Conservation (phyloP, 176 grass and related monocot species). For the Melocanna baccifera region DNA sequence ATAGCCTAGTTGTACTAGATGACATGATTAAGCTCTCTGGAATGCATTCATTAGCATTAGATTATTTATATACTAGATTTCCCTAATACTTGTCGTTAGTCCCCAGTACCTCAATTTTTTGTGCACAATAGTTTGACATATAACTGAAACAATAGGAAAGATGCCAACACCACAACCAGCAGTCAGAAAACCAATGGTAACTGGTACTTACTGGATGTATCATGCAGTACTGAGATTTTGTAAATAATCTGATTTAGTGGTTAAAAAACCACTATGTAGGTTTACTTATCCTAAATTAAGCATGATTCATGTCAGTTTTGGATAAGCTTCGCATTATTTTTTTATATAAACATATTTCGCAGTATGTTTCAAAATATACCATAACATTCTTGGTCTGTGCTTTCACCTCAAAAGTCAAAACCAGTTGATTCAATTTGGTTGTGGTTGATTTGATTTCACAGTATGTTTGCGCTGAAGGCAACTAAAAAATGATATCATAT, state of each 20-base stretch:
- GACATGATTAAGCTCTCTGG: slow-evolving; percentile 23
- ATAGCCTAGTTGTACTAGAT: not conserved
- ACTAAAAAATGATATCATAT: not conserved
- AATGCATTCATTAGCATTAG: not conserved
- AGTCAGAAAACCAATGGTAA: slow-evolving; percentile 2
- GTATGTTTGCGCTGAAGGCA: not conserved
- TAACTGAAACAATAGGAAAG: not conserved
- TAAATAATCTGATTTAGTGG: not conserved
- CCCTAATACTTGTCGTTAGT: not conserved
- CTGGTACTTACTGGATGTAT: not conserved
- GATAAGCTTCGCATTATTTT: not conserved
- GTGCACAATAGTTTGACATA: not conserved
- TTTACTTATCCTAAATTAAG: not conserved
- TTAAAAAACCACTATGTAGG: not conserved
- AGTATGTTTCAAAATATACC: not conserved
- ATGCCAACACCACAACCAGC: not conserved
- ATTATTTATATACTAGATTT: slow-evolving; percentile 1
- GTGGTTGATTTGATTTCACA: not conserved
- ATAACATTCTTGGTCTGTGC: not conserved
- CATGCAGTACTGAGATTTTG: not conserved
- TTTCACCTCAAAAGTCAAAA: not conserved
- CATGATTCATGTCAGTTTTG: not conserved
- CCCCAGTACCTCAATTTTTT: not conserved
- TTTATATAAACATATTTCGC: not conserved
- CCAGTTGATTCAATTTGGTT: not conserved